Base-by-base conservation (phyloP, 495 filamentous ascomycete species). In the Aspergillus bridgeri region DNA sequence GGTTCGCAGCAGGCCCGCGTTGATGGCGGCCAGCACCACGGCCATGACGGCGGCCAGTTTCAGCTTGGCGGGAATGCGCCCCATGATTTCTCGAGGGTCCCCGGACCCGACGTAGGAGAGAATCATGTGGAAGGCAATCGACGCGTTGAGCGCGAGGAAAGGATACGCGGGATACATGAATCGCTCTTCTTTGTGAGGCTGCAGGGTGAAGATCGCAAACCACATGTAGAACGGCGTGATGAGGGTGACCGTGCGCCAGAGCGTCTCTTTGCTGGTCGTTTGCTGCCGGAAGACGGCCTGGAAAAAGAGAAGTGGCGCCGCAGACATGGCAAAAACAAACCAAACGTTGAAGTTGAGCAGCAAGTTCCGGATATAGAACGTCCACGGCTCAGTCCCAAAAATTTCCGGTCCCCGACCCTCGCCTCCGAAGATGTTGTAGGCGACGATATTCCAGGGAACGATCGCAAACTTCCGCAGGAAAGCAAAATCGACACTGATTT, bases 151-250 rank as follows among this genome's bases (percentile, higher is more conserved):
- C n/a, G 89, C 91, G 22, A 99, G 79, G 52, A 91, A 88, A 8
- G 95, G 94, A 69, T 99, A 99, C 21, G 86, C 87, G 0, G 93
- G 93, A 70, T 96, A 98, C 92, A 99, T 98, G 76, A 99, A 99
- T 7, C 95, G 80, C 67, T 99, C 95, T 71, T 99, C 95, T 65
- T 99, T 99, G 79, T 99, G 95, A 19, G 94, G 87, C 67, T 98
- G 94, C 9, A 86, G 67, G 3, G 90, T 90, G 73, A 99, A 97
- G 54, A 98, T 93, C 6, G 70, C 83, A 22, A 98, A 82, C 95
- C 95, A 99, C 69, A 96, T 81, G 69, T 97, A 98, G 72, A 97
- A 93, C 0, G 95, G 93, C 2, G 85, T 72, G 49, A 89, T 75
- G 63, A 93, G 87, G 27, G 90, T 82, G 48, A 93, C 60, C n/a